Evolutionary conservation across 2,329 filamentous ascomycete species (phyloP), one percentile per base, ranked within the genome.

Genomic region (Juglanconis juglandina): DNA sequence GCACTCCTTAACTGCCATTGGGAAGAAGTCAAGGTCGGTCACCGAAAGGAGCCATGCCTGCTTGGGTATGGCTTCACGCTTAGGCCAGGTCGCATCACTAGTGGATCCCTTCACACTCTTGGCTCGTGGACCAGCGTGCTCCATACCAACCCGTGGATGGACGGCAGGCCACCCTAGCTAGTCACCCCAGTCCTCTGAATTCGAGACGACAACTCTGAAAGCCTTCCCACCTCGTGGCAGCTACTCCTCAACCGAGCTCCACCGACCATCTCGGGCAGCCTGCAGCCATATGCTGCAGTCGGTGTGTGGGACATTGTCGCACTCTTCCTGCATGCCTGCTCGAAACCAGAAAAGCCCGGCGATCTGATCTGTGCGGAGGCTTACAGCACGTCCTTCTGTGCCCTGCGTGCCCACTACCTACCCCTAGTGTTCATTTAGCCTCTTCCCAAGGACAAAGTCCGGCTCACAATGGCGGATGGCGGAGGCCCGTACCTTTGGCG

Each of bases 141-240:
- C 48, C 10, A 11, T 34, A 34, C n/a, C 32, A 50, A 14, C 46
- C 42, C 44, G 47, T 33, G 5, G 24, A 24, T 24, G 24, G 24
- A 54, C 30, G 41, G 35, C 61, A 60, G 61, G 24, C 53, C 6
- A 57, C 24, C 2, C 24, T 24, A 24, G 24, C 24, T 24, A 24
- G 24, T 24, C 24, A 24, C 46, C 53, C 53, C 60, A 51, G 53
- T 48, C 57, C 33, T 39, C 33, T 37, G 33, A 46, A 37, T 53
- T 33, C 46, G 52, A 53, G 60, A 53, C 56, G 56, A 59, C 51
- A 55, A 24, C 50, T 51, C 46, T 24, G 24, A 24, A 61, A 52
- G 60, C 47, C 56, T 62, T 59, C 52, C 53, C 55, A 58, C 61
- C 61, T 63, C 61, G 61, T 63, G 61, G 61, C 56, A 55, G 48